Conservation (phyloP, 805 yeast genomes). For the Metschnikowia lachancei region DNA sequence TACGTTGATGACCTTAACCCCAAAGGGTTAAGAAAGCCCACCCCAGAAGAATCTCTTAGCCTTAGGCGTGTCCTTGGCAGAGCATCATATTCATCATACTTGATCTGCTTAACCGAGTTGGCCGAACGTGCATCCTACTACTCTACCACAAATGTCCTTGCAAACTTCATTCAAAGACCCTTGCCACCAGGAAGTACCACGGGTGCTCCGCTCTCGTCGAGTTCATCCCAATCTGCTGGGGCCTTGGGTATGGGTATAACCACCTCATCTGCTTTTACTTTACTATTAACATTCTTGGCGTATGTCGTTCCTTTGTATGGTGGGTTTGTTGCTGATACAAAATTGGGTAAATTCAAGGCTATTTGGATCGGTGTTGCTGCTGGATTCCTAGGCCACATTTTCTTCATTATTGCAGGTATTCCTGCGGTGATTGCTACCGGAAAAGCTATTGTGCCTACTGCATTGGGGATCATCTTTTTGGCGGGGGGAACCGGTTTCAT, state of each 20-base stretch:
- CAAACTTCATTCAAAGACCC: constrained; percentile 53
- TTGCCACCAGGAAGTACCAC: constrained; percentile 49
- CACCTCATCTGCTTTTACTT: constrained; percentile 47
- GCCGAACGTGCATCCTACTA: constrained; percentile 57
- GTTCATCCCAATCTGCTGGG: constrained; percentile 44
- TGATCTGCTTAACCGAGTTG: constrained; percentile 46
- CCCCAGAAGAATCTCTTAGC: constrained; percentile 24
- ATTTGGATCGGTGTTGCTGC: constrained; percentile 49
- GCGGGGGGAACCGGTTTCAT: constrained; percentile 49
- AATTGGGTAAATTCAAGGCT: constrained; percentile 46
- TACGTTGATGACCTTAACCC: constrained; percentile 37
- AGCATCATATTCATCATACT: constrained; percentile 48
- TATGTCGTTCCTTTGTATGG: constrained; percentile 52
- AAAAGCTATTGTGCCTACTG: constrained; percentile 17
- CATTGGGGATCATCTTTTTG: constrained; percentile 12
- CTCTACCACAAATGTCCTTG: constrained; percentile 43
- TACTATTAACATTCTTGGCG: constrained; percentile 47
- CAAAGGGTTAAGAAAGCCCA: constrained; percentile 36
- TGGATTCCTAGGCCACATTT: constrained; percentile 47
- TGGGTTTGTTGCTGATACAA: constrained; percentile 52
- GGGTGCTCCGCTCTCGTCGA: constrained; percentile 34
- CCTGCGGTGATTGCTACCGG: constrained; percentile 39
- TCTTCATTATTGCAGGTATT: constrained; percentile 49
- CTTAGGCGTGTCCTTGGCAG: constrained; percentile 43
- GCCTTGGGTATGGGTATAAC: constrained; percentile 48